These are phyloP conservation scores for Lachancea fermentati DNA, from an alignment of 805 yeast genomes.

Conservation along the genomic window DNA sequence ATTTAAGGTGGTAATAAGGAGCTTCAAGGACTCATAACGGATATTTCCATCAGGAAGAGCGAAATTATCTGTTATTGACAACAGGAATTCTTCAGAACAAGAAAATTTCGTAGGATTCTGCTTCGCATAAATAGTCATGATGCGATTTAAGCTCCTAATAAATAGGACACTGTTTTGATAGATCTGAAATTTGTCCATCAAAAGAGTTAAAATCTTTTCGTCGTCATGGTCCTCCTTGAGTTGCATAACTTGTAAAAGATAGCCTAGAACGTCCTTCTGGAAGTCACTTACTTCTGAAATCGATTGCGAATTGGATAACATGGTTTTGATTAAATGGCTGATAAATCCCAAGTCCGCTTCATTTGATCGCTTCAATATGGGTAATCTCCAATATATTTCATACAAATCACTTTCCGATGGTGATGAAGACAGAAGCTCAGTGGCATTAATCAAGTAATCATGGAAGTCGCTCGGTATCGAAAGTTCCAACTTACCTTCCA, in stretches of 20 bases:
- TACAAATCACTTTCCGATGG: slow-evolving; percentile 18
- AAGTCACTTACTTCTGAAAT: slow-evolving; percentile 28
- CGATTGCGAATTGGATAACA: slow-evolving; percentile 4
- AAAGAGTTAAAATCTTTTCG: slow-evolving; percentile 14
- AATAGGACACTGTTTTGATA: slow-evolving; percentile 36
- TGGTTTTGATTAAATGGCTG: slow-evolving; percentile 5
- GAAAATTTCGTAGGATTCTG: neutral
- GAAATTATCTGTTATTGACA: slow-evolving; percentile 34
- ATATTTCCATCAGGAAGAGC: slow-evolving; percentile 44
- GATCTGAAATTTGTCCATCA: slow-evolving; percentile 21
- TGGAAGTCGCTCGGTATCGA: slow-evolving; percentile 26
- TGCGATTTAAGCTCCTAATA: slow-evolving; percentile 32
- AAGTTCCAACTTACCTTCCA: slow-evolving; percentile 32
- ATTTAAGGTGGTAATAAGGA: slow-evolving; percentile 35
- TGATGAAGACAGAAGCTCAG: neutral
- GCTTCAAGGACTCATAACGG: slow-evolving; percentile 47
- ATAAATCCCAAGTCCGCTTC: slow-evolving; percentile 19
- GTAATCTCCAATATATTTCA: slow-evolving; percentile 48
- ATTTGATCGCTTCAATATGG: slow-evolving; percentile 37
- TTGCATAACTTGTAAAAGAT: slow-evolving; percentile 33
- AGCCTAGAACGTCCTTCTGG: slow-evolving; percentile 39
- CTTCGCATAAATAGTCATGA: slow-evolving; percentile 11
- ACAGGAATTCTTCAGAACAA: neutral
- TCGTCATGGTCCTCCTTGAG: slow-evolving; percentile 16
- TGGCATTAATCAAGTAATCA: slow-evolving; percentile 3